Conservation (phyloP, 2,329 filamentous ascomycete genomes). For the Fusarium bactridioides region DNA sequence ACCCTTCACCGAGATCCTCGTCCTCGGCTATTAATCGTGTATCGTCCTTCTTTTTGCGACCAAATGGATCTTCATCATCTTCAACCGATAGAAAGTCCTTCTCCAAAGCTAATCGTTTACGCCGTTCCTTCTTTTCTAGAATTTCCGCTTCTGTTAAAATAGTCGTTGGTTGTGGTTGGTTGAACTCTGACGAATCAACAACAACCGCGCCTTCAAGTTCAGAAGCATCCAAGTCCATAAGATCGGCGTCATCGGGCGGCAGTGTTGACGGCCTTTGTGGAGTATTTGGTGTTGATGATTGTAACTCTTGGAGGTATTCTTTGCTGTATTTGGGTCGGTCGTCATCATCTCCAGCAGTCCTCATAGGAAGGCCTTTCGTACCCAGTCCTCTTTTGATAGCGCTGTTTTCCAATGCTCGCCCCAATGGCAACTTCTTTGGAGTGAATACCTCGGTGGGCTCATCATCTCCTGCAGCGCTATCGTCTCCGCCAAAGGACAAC, state of each 20-base stretch:
- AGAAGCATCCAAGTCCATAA: slow-evolving; percentile 65
- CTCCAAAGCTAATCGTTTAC: slow-evolving; percentile 78
- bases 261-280: slow-evolving; percentile 68
- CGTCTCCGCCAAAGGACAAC: slow-evolving; percentile 77
- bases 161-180: slow-evolving; percentile 48
- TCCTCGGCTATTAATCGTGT: slow-evolving; percentile 84
- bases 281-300: slow-evolving; percentile 83
- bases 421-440: slow-evolving; percentile 72
- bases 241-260: slow-evolving; percentile 55
- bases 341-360: slow-evolving; percentile 66
- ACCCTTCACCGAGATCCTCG: slow-evolving; percentile 92
- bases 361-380: slow-evolving; percentile 61
- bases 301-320: slow-evolving; percentile 85
- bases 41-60: slow-evolving; percentile 68
- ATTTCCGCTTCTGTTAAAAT: slow-evolving; percentile 89
- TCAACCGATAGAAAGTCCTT: slow-evolving; percentile 73
- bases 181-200: slow-evolving; percentile 58
- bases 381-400: slow-evolving; percentile 63
- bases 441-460: slow-evolving; percentile 61
- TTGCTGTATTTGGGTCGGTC: slow-evolving; percentile 83
- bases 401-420: slow-evolving; percentile 72
- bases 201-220: slow-evolving; percentile 72
- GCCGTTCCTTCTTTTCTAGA: slow-evolving; percentile 86
- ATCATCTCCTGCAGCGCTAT: slow-evolving; percentile 59
- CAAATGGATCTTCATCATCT: slow-evolving; percentile 58